Evolutionary conservation across 768 basidiomycete genomes (phyloP), one percentile per base, ranked within the genome.

Genomic region (Candolleomyces aberdarensis): DNA sequence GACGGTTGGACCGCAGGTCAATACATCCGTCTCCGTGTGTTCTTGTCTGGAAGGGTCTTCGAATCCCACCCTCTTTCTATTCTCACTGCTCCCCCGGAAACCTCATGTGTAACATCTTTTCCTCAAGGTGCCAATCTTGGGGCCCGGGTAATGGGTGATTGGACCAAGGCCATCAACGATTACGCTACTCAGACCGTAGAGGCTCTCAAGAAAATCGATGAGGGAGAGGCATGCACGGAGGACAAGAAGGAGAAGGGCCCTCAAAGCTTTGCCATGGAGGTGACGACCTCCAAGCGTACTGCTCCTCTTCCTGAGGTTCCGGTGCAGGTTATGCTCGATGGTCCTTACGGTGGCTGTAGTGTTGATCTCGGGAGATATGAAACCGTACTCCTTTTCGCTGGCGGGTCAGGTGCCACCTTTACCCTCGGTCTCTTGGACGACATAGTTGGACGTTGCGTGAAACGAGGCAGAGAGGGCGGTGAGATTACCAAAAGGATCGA

Each of bases 61-160:
- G 92, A 95, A 70, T 85, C 88, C 0, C 93, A 96, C 65, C 89
- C 93, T 0, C 76, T 95, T 63, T 89, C 87, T 19, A 90, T 94
- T 62, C 74, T 87, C 66, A 85, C 83, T 31, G 90, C 90, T 0
- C 85, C 89, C 0, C 75, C 85, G 0, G 67, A 78, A 0, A 70
- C 77, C 6, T 83, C 87, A 0, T 85, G 82, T 67, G 64, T 73
- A 43, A 61, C 65, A 17, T 56, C 70, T 26, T 65, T 70, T 43
- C 64, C 67, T 2, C 52, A 76, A 0, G 83, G 85, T 0, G 78
- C 94, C 59, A 75, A 86, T 7, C 84, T 93, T 5, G 91, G 84
- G 8, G 86, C 83, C 0, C 79, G 88, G 3, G 85, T 80, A 1
- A 71, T 74, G 13, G 92, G 92, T 0, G 85, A 88, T 65, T 95